Evolutionary conservation across 2,329 filamentous ascomycete genomes (phyloP).

Genomic region (Aspergillus tanneri): DNA sequence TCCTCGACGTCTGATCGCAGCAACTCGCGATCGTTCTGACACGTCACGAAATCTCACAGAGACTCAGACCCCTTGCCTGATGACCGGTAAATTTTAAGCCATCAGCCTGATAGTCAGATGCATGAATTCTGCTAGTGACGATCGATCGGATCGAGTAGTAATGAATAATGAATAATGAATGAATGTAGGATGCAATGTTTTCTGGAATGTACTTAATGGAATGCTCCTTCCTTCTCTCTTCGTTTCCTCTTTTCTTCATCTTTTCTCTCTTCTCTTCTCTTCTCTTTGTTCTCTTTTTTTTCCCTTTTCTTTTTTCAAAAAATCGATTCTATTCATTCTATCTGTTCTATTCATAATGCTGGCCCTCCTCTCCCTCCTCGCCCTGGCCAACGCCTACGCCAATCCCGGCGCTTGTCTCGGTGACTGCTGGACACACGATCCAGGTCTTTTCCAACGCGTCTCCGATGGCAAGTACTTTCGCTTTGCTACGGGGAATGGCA

Average conservation of each 20-base stretch:
- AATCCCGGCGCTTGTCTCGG: slow-evolving; percentile 34
- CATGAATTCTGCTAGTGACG: too few relatives aligned
- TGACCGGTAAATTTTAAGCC: too few relatives aligned
- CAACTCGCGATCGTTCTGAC: too few relatives aligned
- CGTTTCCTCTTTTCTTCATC: neutral
- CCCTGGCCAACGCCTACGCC: slow-evolving; percentile 30
- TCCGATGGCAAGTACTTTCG: slow-evolving; percentile 55
- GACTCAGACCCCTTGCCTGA: too few relatives aligned
- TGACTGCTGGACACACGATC: slow-evolving; percentile 48
- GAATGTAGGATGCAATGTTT: too few relatives aligned
- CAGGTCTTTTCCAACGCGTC: slow-evolving; percentile 48
- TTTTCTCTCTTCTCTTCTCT: neutral
- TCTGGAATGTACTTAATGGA: too few relatives aligned
- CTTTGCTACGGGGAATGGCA: slow-evolving; percentile 53
- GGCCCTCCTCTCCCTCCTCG: slow-evolving; percentile 23
- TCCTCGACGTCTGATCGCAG: too few relatives aligned
- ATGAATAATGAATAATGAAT: too few relatives aligned
- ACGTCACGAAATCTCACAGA: too few relatives aligned
- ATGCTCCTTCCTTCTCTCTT: too few relatives aligned
- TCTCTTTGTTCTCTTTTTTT: neutral
- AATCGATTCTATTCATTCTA: neutral
- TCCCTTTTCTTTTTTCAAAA: slow-evolving; percentile 1
- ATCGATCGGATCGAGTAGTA: too few relatives aligned
- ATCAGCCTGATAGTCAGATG: too few relatives aligned
- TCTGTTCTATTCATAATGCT: slow-evolving; percentile 19